phyloP scores from a whole-genome alignment of 371 early-diverging fungal genomes.

The Lichtheimia ornata region DNA sequence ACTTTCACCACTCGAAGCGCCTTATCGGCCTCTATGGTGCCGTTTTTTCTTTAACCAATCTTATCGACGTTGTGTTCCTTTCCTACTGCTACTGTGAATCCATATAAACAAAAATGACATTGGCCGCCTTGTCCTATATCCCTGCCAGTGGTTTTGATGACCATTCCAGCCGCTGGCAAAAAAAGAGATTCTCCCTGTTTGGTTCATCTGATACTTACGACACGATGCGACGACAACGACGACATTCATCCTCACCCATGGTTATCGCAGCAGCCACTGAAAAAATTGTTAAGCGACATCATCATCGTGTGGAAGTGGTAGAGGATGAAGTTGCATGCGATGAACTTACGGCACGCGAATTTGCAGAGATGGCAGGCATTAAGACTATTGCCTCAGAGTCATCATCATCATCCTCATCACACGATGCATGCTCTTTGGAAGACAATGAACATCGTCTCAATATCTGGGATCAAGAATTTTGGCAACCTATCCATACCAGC shows the following conservation, averaged over 20 bases:
- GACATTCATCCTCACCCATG: slow-evolving; percentile 12
- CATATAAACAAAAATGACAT: slow-evolving; percentile 10
- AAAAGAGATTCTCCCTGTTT: neutral
- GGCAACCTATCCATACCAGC: slow-evolving; percentile 6
- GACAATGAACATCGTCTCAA: neutral
- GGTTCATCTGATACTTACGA: slow-evolving; percentile 8
- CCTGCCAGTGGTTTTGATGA: slow-evolving; percentile 15
- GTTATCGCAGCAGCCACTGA: slow-evolving; percentile 29
- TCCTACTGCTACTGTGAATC: too few relatives aligned
- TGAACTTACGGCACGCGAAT: slow-evolving; percentile 31
- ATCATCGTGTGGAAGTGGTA: slow-evolving; percentile 5
- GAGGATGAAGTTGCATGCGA: slow-evolving; percentile 20
- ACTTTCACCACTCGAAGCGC: too few relatives aligned
- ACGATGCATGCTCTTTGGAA: too few relatives aligned
- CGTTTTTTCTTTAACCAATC: too few relatives aligned
- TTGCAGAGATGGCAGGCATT: slow-evolving; percentile 32
- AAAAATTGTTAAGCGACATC: slow-evolving; percentile 13
- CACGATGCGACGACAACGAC: neutral
- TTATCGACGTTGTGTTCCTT: too few relatives aligned
- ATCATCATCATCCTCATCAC: neutral
- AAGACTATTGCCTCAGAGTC: slow-evolving; percentile 9
- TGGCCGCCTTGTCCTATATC: slow-evolving; percentile 22
- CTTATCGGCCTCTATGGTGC: too few relatives aligned
- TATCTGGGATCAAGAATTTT: slow-evolving; percentile 24
- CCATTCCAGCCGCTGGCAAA: neutral